Evolutionary conservation across 2,329 filamentous ascomycete species (phyloP), one percentile per base, ranked within the genome.

Genomic region (Biscogniauxia marginata): DNA sequence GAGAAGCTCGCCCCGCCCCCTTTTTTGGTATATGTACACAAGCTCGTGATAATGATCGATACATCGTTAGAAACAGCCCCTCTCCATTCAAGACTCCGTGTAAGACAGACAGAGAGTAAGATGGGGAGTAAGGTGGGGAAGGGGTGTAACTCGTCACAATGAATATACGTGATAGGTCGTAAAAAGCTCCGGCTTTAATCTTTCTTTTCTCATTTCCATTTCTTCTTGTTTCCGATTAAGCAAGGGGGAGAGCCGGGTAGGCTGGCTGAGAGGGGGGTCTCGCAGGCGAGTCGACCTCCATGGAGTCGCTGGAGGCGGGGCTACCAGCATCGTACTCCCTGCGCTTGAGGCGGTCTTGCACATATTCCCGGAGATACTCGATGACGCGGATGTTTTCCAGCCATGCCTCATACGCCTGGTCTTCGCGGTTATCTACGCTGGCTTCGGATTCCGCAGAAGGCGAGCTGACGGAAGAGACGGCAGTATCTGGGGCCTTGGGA

Each of bases 301-400:
- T 74, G 11, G 66, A 70, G 46, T 71, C 71, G 49, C 60, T 73
- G 44, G 67, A 71, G 48, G 56, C 66, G 48, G 67, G 69, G 59
- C 63, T 70, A 54, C 58, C 70, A 39, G 47, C 62, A 58, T 77
- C 75, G 62, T 81, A 88, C 53, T 86, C 81, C 62, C 76, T 76
- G 30, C 77, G 77, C 54, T 83, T 76, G n/a, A 88, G 76, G 25
- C 84, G 80, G 9, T 81, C 75, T 48, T 77, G 77, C 52, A 88
- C 77, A 58, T 84, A 82, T 60, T 82, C 79, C 43, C 84, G 78
- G 39, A 88, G 77, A 46, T 76, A 80, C 73, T 88, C 85, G 52
- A 88, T 85, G 51, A 83, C 78, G 34, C 85, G 84, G 69, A 88
- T 82, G 67, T 87, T 85, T 71, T 86, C 83, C 11, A 88, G 73